Base-by-base conservation (phyloP, 1,139 yeast species). In the Diutina rugosa region DNA sequence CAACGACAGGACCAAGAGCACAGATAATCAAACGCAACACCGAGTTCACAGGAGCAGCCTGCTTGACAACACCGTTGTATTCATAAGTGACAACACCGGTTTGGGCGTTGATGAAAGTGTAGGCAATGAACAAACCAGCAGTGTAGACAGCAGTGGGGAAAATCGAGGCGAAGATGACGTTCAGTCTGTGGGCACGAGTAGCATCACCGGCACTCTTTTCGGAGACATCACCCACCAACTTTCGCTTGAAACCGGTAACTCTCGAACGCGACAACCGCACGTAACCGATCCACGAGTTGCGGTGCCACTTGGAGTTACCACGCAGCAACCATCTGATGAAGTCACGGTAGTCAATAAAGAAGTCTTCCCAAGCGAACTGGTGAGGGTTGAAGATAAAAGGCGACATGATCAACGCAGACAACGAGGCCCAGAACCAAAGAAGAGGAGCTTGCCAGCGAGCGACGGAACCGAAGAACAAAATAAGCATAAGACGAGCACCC, bases 241-340 rank as follows among this genome's bases (percentile, higher is more conserved):
- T 90, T 67, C 97, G 82, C 83, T 93, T 93, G 87, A 88, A 91
- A 80, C 99, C 99, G 63, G 99, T 93, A 63, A 93, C 80, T 77
- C 98, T 88, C 54, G 99, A 90, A 81, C 99, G 87, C 21, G 96
- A 83, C 76, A 91, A 81, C 74, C 98, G 86, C 61, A 91, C 88
- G 72, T 90, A 93, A 61, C 98, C 99, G 71, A 95, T 91, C 99
- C 99, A 93, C 16, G 99, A 95, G 78, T 93, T 93, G 79, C 96
- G 87, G 77, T 95, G 99, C 93, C 97, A 93, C 73, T 91, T 90
- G 67, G 95, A 87, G 78, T 95, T 95, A 82, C 99, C 99, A 77
- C 99, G 88, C 38, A 97, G 89, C 72, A 93, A 77, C 99, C 99
- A 93, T 77, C 99, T 86, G 68, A 95, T 89, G 74, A 84, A 93